Evolutionary conservation across 169 alveolate genomes (phyloP).

Genomic region (Eimeria mitis): DNA sequence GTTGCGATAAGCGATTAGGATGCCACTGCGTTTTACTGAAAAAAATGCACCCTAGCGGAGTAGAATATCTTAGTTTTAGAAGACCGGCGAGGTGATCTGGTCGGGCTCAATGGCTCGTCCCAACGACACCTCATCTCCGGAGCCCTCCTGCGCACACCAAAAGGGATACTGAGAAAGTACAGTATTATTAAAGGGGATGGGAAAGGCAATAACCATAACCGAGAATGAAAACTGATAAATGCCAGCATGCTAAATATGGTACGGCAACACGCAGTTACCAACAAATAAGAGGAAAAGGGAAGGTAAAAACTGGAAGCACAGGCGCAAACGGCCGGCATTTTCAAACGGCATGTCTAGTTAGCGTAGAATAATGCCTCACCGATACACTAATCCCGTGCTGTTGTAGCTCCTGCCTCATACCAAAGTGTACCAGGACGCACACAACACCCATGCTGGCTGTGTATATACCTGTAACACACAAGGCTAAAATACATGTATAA

Average conservation of each 20-base stretch:
- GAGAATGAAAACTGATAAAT: not conserved
- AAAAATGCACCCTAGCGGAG: not conserved
- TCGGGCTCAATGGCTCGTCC: slow-evolving; percentile 67
- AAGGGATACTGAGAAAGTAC: not conserved
- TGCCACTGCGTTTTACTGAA: not conserved
- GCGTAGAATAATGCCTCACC: not conserved
- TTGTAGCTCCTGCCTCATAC: slow-evolving; percentile 74
- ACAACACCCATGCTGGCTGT: slow-evolving; percentile 78
- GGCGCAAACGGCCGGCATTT: not conserved
- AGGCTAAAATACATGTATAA: not conserved
- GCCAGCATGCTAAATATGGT: not conserved
- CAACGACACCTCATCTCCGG: slow-evolving; percentile 17
- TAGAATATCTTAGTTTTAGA: not conserved
- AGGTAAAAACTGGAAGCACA: not conserved
- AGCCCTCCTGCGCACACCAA: slow-evolving; percentile 21
- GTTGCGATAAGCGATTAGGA: not conserved
- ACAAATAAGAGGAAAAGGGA: not conserved
- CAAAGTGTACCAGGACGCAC: slow-evolving; percentile 78
- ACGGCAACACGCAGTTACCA: not conserved
- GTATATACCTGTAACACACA: slow-evolving; percentile 43
- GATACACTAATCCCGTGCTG: slow-evolving; percentile 72
- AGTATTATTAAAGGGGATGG: not conserved
- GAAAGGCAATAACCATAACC: not conserved
- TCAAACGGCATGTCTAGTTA: not conserved
- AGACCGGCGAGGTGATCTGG: slow-evolving; percentile 54